These are phyloP conservation scores for Kwoniella europaea DNA, from an alignment of 768 basidiomycete genomes.

Conservation along the genomic window DNA sequence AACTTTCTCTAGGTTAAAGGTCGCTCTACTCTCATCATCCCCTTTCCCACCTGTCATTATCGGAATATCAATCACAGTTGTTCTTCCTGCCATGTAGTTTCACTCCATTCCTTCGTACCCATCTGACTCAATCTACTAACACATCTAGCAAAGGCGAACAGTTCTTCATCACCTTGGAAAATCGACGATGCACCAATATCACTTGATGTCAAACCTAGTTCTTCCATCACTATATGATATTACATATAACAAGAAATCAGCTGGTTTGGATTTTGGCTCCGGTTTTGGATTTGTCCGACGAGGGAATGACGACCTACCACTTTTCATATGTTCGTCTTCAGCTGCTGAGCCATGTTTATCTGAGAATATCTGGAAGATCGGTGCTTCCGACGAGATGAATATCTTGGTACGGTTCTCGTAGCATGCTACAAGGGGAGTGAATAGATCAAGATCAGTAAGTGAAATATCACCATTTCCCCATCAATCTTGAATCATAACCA, in stretches of 20 bases:
- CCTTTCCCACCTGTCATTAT: too few species aligned
- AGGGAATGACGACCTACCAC: slow-evolving; percentile 36
- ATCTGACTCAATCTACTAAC: slow-evolving; percentile 58
- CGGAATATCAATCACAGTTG: slow-evolving; percentile 2
- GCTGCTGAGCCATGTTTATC: slow-evolving; percentile 62
- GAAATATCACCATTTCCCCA: too few species aligned
- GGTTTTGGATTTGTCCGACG: neutral
- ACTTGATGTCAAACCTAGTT: slow-evolving; percentile 81
- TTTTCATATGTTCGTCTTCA: slow-evolving; percentile 77
- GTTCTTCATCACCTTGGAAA: slow-evolving; percentile 94
- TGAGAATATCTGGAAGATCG: slow-evolving; percentile 86
- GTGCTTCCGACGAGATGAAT: slow-evolving; percentile 89
- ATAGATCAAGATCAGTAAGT: neutral
- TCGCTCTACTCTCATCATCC: too few species aligned
- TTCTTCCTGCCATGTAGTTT: slow-evolving; percentile 49
- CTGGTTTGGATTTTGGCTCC: neutral
- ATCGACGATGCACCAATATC: slow-evolving; percentile 81
- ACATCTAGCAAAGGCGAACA: slow-evolving; percentile 95
- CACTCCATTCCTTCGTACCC: slow-evolving; percentile 81
- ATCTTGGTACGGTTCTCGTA: slow-evolving; percentile 95
- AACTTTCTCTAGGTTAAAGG: too few species aligned
- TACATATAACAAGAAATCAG: neutral
- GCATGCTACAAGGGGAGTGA: slow-evolving; percentile 69
- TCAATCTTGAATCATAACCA: too few species aligned
- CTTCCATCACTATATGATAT: slow-evolving; percentile 76